Conservation (phyloP, 441 rosid species). For the Adansonia gregorii region DNA sequence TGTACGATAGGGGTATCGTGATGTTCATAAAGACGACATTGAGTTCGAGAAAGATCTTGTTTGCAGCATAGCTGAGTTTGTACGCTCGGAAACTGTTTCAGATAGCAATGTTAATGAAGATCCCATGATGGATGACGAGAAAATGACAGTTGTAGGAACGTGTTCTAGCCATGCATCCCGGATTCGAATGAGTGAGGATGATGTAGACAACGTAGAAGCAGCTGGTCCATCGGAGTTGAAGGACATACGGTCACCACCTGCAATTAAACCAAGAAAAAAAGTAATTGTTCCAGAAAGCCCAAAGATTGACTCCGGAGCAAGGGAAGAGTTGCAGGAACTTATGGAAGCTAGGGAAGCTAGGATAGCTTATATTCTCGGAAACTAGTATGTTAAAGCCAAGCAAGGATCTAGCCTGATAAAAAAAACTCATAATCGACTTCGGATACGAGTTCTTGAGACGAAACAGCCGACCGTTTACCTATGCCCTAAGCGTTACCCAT, state of each 20-base stretch:
- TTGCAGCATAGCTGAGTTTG: slow-evolving; percentile 82
- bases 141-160: slow-evolving; percentile 86
- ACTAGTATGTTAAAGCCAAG: slow-evolving; percentile 76
- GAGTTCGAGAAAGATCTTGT: slow-evolving; percentile 91
- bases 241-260: slow-evolving; percentile 65
- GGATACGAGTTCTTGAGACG: slow-evolving; percentile 87
- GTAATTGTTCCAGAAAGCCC: slow-evolving; percentile 83
- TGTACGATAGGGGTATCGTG: slow-evolving; percentile 84
- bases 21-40: slow-evolving; percentile 80
- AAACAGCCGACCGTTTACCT: slow-evolving; percentile 63
- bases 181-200: slow-evolving; percentile 58
- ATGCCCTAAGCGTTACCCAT: slow-evolving; percentile 59
- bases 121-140: slow-evolving; percentile 46
- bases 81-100: slow-evolving; percentile 50
- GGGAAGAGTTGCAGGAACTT: slow-evolving; percentile 73
- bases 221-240: slow-evolving; percentile 58
- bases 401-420: slow-evolving; percentile 71
- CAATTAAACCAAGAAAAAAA: slow-evolving; percentile 49
- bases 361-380: slow-evolving; percentile 85
- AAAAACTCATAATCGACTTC: slow-evolving; percentile 63
- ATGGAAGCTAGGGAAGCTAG: slow-evolving; percentile 90
- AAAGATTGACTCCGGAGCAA: slow-evolving; percentile 55
- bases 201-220: slow-evolving; percentile 36
- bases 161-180: slow-evolving; percentile 63
- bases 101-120: slow-evolving; percentile 30